These are phyloP conservation scores for Aurifilum marmelostoma DNA, from an alignment of 2,329 filamentous ascomycete species.

Conservation along the genomic window DNA sequence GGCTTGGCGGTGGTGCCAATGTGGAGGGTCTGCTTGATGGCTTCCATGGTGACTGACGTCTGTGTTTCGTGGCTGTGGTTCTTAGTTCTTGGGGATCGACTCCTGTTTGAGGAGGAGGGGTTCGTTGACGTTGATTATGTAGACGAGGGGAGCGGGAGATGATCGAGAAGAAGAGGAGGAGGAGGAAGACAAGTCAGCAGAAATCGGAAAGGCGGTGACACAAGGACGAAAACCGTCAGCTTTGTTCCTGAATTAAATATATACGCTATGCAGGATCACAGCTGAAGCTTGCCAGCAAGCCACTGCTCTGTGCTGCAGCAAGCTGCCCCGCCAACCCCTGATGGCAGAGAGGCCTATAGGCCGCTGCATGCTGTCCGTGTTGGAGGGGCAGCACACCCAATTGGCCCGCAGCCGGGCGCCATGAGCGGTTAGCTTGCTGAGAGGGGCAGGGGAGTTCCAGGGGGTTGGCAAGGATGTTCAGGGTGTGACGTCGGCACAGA, in stretches of 20 bases:
- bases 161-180: background rate
- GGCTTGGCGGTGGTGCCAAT: slow-evolving; percentile 39
- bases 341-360: background rate
- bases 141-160: background rate
- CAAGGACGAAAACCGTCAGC: slow-evolving; percentile 21
- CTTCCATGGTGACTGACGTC: slow-evolving; percentile 43
- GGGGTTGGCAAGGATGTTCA: background rate
- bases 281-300: slow-evolving; percentile 22
- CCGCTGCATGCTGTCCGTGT: slow-evolving; percentile 20
- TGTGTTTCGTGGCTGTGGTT: background rate
- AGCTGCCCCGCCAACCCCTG: slow-evolving; percentile 21
- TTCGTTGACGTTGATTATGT: background rate
- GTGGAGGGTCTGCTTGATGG: slow-evolving; percentile 48
- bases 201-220: slow-evolving; percentile 11
- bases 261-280: slow-evolving; percentile 10
- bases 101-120: background rate
- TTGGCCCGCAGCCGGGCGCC: slow-evolving; percentile 8
- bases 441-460: background rate
- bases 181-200: slow-evolving; percentile 10
- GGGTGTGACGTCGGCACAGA: slow-evolving; percentile 26
- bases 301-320: background rate
- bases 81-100: background rate
- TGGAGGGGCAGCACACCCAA: slow-evolving; percentile 15
- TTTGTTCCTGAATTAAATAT: slow-evolving; percentile 24
- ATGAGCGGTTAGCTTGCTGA: background rate